phyloP scores from a whole-genome alignment of 495 filamentous ascomycete genomes.

The Elasticomyces elasticus region DNA sequence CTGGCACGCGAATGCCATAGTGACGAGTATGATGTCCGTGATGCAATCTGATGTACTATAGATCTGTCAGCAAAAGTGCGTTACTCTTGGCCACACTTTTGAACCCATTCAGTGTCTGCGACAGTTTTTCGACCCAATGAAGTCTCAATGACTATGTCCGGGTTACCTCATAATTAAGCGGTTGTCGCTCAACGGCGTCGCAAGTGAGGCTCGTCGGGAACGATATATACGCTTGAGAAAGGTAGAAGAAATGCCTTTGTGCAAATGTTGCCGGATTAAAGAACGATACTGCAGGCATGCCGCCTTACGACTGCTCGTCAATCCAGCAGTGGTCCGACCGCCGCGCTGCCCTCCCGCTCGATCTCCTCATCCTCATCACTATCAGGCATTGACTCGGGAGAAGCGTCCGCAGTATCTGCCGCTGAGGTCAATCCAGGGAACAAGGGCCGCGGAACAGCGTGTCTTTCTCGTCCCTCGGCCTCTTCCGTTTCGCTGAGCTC shows the following conservation, averaged over 20 bases:
- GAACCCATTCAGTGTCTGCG: no score
- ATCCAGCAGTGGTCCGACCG: background rate
- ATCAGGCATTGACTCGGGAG: background rate
- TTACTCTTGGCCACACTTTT: no score
- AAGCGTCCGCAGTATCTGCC: background rate
- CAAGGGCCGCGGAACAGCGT: constrained; percentile 4
- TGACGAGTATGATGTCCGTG: background rate
- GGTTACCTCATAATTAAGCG: no score
- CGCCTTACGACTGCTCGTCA: background rate
- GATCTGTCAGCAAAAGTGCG: background rate
- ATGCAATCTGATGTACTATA: background rate
- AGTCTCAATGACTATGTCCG: no score
- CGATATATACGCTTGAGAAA: no score
- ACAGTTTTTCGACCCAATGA: no score
- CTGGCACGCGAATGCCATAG: background rate
- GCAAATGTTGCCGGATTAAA: no score
- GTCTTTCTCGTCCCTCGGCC: constrained; percentile 18
- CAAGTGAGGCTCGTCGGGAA: no score
- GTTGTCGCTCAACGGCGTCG: no score
- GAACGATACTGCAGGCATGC: no score
- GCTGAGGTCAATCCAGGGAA: constrained; percentile 17
- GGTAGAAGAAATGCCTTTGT: no score
- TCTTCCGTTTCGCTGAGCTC: constrained; percentile 50
- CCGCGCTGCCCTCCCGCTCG: background rate
- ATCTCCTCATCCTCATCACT: background rate